Evolutionary conservation across 2,329 filamentous ascomycete genomes (phyloP).

Genomic region (Cryphonectria naterciae): DNA sequence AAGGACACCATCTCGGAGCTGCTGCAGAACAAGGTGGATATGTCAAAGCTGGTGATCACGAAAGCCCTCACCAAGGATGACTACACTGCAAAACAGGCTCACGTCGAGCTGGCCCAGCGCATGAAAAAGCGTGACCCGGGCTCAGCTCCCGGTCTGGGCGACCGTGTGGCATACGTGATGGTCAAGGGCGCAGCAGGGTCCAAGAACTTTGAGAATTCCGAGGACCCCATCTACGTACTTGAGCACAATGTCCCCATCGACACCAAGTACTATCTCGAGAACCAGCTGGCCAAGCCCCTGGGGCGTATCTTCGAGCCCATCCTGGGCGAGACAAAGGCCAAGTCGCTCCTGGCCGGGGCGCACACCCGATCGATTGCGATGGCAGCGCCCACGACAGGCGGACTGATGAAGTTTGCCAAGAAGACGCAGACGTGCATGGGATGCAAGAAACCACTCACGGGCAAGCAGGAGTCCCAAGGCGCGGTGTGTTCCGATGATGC

Average conservation of each 20-base stretch:
- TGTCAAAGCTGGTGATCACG: conserved; percentile 99
- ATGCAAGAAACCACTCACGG: conserved; percentile 92
- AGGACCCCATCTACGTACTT: conserved; percentile 95
- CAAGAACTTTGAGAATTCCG: conserved; percentile 96
- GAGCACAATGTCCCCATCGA: conserved; percentile 98
- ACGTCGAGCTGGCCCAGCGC: conserved; percentile 90
- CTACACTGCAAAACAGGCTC: conserved; percentile 91
- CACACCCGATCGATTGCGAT: conserved; percentile 95
- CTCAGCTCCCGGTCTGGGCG: conserved; percentile 88
- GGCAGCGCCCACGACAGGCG: conserved; percentile 86
- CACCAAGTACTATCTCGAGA: conserved; percentile 97
- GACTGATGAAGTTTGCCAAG: conserved; percentile 97
- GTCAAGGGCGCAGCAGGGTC: conserved; percentile 85
- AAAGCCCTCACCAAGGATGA: conserved; percentile 91
- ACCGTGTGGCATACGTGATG: conserved; percentile 98
- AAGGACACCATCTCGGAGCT: conserved; percentile 95
- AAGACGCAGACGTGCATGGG: conserved; percentile 99
- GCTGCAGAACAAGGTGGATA: conserved; percentile 95
- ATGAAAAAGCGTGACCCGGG: conserved; percentile 98
- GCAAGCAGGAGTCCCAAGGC: conserved; percentile 77
- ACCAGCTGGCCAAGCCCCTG: conserved; percentile 94
- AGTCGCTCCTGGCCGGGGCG: conserved; percentile 83
- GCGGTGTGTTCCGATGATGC: conserved; percentile 89
- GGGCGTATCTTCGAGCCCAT: conserved; percentile 98
- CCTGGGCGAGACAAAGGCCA: conserved; percentile 88